Conservation (phyloP, 2,329 filamentous ascomycete genomes). For the Xylariaceae sp. region DNA sequence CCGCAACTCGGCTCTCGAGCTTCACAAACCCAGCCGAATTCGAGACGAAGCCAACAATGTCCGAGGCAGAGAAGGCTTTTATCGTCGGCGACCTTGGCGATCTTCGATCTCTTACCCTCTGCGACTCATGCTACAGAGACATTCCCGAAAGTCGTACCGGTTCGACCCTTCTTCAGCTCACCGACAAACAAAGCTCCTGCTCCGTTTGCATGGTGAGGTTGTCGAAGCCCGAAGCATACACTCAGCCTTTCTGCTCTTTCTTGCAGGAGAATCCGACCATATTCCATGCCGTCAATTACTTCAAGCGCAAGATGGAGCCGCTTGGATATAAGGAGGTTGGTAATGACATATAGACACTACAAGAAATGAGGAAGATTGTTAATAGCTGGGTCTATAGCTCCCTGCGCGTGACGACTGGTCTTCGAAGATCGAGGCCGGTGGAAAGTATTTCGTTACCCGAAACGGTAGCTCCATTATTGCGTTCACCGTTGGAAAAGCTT, state of each 20-base stretch:
- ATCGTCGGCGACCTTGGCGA: conserved; percentile 23
- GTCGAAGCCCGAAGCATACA: conserved; percentile 60
- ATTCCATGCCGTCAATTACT: conserved; percentile 82
- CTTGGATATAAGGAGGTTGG: conserved; percentile 69
- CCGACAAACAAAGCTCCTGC: conserved; percentile 17
- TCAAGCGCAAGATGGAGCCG: conserved; percentile 66
- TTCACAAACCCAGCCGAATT: conserved; percentile 28
- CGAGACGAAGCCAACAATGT: conserved; percentile 19
- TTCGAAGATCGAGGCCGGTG: conserved; percentile 66
- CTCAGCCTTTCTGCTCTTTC: conserved; percentile 82
- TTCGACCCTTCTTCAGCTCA: conserved; percentile 16
- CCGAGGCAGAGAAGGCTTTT: conserved; percentile 25
- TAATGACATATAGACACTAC: conserved; percentile 5
- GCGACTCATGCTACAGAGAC: conserved; percentile 25
- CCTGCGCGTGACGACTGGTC: conserved; percentile 76
- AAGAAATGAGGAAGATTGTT: conserved; percentile 7
- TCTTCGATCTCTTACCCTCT: conserved; percentile 17
- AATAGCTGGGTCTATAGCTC: conserved; percentile 43
- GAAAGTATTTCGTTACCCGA: conserved; percentile 83
- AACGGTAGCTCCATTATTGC: conserved; percentile 85
- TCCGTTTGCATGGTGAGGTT: conserved; percentile 21
- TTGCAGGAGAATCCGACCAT: conserved; percentile 87
- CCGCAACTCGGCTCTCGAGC: conserved; percentile 25
- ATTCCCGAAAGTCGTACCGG: conserved; percentile 30
- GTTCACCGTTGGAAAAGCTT: conserved; percentile 76